phyloP scores from a whole-genome alignment of 163 green algal species.

The Prototheca cutis region DNA sequence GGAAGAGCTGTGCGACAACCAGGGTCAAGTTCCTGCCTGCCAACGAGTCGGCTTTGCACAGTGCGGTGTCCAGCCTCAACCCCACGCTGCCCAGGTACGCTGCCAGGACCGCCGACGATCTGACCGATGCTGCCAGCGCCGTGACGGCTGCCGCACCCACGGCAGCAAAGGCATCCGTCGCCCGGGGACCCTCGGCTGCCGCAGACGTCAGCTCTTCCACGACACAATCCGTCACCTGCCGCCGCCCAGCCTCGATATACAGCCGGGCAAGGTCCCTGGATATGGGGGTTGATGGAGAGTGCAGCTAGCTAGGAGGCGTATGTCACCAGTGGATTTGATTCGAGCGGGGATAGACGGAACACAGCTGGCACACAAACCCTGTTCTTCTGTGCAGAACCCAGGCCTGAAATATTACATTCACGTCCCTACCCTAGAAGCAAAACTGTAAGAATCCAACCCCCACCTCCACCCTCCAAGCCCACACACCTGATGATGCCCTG shows the following conservation, averaged over 20 bases:
- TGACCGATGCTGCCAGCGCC: slow-evolving; percentile 39
- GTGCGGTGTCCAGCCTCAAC: slow-evolving; percentile 14
- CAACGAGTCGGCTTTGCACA: slow-evolving; percentile 15
- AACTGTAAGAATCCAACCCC: no score
- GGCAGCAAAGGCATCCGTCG: slow-evolving; percentile 60
- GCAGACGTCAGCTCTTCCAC: slow-evolving; percentile 49
- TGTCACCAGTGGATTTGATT: no score
- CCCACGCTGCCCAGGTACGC: slow-evolving; percentile 26
- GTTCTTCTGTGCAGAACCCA: no score
- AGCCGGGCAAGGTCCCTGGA: slow-evolving; percentile 40
- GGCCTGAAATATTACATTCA: no score
- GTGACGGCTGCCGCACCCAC: slow-evolving; percentile 57
- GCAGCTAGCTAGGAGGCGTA: background rate
- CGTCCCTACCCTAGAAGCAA: no score
- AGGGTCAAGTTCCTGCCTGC: slow-evolving; percentile 39
- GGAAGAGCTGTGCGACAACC: slow-evolving; percentile 44
- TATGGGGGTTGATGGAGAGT: background rate
- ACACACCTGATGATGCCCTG: slow-evolving; percentile 32
- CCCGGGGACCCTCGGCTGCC: slow-evolving; percentile 53
- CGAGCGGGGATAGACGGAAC: no score
- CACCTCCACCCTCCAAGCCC: background rate
- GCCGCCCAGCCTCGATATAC: slow-evolving; percentile 36
- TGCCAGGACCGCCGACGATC: slow-evolving; percentile 23
- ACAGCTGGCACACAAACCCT: no score
- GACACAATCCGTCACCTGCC: slow-evolving; percentile 40